Conservation (phyloP, 768 basidiomycete genomes). For the Phanerodontia chrysosporium region DNA sequence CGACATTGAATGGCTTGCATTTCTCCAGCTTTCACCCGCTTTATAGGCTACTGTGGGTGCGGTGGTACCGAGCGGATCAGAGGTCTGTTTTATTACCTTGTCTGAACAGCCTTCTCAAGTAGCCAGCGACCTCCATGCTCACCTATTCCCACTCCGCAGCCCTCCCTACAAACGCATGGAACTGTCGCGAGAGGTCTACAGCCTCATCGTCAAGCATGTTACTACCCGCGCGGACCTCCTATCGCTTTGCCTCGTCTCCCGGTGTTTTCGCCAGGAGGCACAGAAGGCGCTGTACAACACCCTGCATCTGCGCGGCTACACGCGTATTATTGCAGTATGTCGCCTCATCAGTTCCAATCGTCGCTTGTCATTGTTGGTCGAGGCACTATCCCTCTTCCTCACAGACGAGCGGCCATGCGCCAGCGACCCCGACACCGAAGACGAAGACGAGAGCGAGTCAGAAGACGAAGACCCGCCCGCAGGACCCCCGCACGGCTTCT, state of each 20-base stretch:
- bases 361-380: constrained; percentile 49
- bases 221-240: constrained; percentile 51
- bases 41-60: constrained; percentile 6
- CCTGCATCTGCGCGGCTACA: constrained; percentile 40
- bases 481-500: constrained; percentile 37
- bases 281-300: constrained; percentile 61
- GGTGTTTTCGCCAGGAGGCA: constrained; percentile 47
- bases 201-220: constrained; percentile 51
- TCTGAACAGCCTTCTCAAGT: neutral
- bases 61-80: constrained; percentile 12
- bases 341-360: constrained; percentile 39
- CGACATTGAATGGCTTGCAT: neutral
- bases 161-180: constrained; percentile 29
- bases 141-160: neutral
- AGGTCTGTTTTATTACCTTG: constrained; percentile 8
- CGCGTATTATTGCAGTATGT: constrained; percentile 42
- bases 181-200: constrained; percentile 55
- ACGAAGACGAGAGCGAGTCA: constrained; percentile 18
- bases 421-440: neutral
- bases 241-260: constrained; percentile 54
- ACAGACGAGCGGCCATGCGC: constrained; percentile 21
- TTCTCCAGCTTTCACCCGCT: constrained; percentile 15
- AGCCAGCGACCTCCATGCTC: neutral
- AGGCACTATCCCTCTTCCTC: constrained; percentile 48
- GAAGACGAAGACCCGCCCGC: constrained; percentile 20